Conservation (phyloP, 2,329 filamentous ascomycete species). For the Aureobasidium subglaciale region DNA sequence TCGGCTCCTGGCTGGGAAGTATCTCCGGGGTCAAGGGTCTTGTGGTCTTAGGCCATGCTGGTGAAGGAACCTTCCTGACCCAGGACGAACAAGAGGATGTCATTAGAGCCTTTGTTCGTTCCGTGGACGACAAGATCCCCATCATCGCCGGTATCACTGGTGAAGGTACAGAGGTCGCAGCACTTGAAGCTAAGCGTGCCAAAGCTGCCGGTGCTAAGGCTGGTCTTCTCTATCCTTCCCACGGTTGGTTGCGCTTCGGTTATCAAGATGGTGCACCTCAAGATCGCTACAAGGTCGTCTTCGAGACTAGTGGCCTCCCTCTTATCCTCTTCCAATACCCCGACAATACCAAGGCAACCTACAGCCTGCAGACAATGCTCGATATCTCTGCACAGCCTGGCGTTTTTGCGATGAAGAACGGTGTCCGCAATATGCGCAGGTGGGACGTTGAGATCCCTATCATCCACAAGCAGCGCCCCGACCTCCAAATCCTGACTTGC, state of each 20-base stretch:
- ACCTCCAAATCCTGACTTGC: constrained; percentile 45
- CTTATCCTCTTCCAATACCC: constrained; percentile 50
- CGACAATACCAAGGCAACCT: constrained; percentile 47
- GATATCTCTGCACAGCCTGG: constrained; percentile 47
- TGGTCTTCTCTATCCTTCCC: constrained; percentile 47
- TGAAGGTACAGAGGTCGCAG: constrained; percentile 47
- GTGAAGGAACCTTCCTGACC: constrained; percentile 49
- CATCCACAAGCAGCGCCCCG: constrained; percentile 42
- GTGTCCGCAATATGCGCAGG: constrained; percentile 50
- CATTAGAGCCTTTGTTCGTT: constrained; percentile 48
- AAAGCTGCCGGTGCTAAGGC: constrained; percentile 45
- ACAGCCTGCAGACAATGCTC: constrained; percentile 46
- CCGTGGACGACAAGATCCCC: constrained; percentile 43
- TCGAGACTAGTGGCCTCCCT: constrained; percentile 43
- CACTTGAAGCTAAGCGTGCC: constrained; percentile 45
- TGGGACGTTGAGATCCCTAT: constrained; percentile 51
- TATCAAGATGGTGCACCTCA: constrained; percentile 48
- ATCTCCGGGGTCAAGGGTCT: constrained; percentile 47
- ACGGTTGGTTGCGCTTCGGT: constrained; percentile 50
- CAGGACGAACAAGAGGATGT: constrained; percentile 43
- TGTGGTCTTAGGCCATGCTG: constrained; percentile 49
- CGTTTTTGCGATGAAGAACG: constrained; percentile 52
- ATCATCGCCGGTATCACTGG: constrained; percentile 49
- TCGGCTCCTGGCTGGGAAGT: constrained; percentile 48
- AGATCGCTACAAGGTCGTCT: constrained; percentile 45